Conservation (phyloP, 2,329 filamentous ascomycete genomes). For the Ophiostoma sp. region DNA sequence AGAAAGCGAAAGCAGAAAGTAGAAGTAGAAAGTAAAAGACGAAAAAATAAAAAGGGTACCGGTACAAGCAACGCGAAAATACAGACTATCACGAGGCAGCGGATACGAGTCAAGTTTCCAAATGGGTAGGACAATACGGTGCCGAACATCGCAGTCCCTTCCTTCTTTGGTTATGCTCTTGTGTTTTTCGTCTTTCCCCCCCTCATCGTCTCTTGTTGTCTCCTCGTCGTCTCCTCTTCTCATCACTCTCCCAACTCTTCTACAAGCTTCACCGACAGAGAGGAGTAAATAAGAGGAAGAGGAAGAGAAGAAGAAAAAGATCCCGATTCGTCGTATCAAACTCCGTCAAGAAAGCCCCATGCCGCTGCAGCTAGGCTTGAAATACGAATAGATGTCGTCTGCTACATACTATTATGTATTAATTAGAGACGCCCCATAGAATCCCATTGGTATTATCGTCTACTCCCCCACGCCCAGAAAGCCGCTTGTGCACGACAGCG, state of each 20-base stretch:
- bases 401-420: not conserved
- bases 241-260: too few relatives aligned
- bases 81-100: not conserved
- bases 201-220: too few relatives aligned
- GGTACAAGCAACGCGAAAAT: not conserved
- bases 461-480: conserved; percentile 21
- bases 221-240: not conserved
- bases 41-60: not conserved
- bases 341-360: not conserved
- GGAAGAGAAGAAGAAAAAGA: not conserved
- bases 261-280: not conserved
- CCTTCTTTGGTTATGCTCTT: not conserved
- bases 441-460: conserved; percentile 5
- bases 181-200: not conserved
- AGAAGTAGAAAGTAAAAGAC: not conserved
- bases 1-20: too few relatives aligned
- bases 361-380: not conserved
- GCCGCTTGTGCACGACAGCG: conserved; percentile 18
- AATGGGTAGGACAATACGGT: not conserved
- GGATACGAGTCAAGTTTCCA: not conserved
- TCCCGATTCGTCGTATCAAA: conserved; percentile 5
- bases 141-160: not conserved
- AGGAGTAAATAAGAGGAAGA: not conserved
- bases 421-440: conserved; percentile 3
- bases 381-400: not conserved